Evolutionary conservation across 1,284 basidiomycete genomes (phyloP), one percentile per base, ranked within the genome.

Genomic region (Termitomyces sp.): DNA sequence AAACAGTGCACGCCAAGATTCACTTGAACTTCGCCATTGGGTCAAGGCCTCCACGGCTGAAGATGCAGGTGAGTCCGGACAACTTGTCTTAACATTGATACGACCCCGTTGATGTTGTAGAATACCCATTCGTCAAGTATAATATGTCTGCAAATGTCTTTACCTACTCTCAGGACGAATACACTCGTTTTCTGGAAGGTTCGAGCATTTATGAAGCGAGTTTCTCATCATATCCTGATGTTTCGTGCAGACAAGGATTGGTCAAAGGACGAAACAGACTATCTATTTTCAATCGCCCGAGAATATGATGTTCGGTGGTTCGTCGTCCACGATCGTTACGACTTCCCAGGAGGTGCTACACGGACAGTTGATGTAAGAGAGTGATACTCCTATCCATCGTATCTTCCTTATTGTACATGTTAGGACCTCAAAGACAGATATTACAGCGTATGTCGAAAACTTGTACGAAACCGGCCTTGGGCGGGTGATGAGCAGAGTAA

Each of bases 371-470:
- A 94, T 76, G 90, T 86, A 61, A 49, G 72, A 49, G 72, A 43
- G 50, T 19, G 5, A 11, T 34, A 35, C 50, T 19, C 21, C 16
- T 18, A 19, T 24, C n/a, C 9, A n/a, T n/a, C 26, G 19, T 28
- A 3, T 14, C 28, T 45, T 16, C 40, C 30, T 51, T 13, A 55
- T 38, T 39, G 21, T 5, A 3, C 5, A 24, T 40, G 28, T 24
- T 19, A 97, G 91, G 95, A 97, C 57, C 72, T 99, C 63, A 98
- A 99, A 74, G 91, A 93, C 57, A 77, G 97, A 33, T 99, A 99
- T 66, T 98, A 91, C 65, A 86, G 90, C 49, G 88, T 97, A 19
- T 97, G 93, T 66, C 83, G 96, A 31, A 88, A 91, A 53, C 79
- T 99, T 19, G 80, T 97, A 33, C 80, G 92, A 42, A 91, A 84